Base-by-base conservation (phyloP, 257 asterid species). In the Nicotiana noctiflora region DNA sequence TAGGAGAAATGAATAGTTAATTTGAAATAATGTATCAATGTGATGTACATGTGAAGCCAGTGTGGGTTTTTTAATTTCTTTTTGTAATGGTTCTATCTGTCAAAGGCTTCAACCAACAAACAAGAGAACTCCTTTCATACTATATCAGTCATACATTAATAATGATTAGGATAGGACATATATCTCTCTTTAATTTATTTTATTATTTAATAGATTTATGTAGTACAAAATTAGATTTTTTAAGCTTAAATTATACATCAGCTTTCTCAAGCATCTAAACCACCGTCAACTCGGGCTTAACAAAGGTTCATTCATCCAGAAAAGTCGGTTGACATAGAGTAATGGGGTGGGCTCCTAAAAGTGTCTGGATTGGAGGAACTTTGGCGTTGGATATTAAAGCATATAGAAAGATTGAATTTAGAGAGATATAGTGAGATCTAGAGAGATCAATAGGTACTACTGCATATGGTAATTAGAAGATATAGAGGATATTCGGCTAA, bases 331-430 rank as follows among this genome's bases (percentile, higher is more conserved):
- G 76, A n/a, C 59, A 25, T 61, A 55, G 52, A n/a, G 19, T 14
- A 49, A 74, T 27, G 34, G 19, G 25, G 81, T 44, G 29, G 79
- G 75, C 59, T 81, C 59, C 72, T 75, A 40, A 59, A 79, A 15
- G 46, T 83, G 88, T 86, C 88, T 75, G 40, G 77, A 63, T 64
- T 8, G 86, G 74, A 63, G 3, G 88, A 83, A 83, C 82, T 84
- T 81, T 75, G 34, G 60, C 77, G 15, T 51, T 44, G 34, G 25
- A 61, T 60, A 29, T 40, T 44, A 79, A 13, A 72, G 15, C 37
- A 46, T 72, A 13, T 21, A 46, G 60, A 21, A 46, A 21, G 60
- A 72, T 46, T 46, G 78, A 72, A 72, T 72, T 23, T 40, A 23
- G 37, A 21, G 78, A 44, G 12, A 40, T 2, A 19, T n/a, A 68